Conservation (phyloP, 2,329 filamentous ascomycete genomes). For the Sclerotinia trifoliorum region DNA sequence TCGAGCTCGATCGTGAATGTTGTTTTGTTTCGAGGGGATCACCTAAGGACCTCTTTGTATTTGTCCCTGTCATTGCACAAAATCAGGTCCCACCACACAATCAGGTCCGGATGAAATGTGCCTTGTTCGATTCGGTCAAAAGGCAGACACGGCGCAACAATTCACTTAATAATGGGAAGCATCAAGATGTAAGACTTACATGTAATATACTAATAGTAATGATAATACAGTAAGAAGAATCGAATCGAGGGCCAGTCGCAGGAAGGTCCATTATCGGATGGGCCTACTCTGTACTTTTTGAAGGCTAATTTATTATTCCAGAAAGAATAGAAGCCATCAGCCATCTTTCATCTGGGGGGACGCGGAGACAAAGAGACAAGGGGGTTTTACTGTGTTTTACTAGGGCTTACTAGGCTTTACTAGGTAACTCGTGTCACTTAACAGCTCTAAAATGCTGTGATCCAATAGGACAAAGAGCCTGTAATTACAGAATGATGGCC, state of each 20-base stretch:
- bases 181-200: not conserved
- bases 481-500: not conserved
- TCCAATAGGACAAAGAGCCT: not conserved
- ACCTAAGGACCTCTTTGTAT: constrained; percentile 7
- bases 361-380: not conserved
- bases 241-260: not conserved
- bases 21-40: constrained; percentile 13
- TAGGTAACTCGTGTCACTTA: not conserved
- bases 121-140: not conserved
- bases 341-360: not conserved
- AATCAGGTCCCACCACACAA: not conserved
- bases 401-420: not conserved
- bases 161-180: not conserved
- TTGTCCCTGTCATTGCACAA: constrained; percentile 20
- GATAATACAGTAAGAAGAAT: not conserved
- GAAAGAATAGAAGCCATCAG: not conserved
- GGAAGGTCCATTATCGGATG: not conserved
- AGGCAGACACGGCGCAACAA: not conserved
- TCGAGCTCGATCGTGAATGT: constrained; percentile 21
- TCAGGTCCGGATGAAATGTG: not conserved
- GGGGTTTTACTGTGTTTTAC: not conserved
- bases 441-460: not conserved
- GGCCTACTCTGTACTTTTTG: not conserved
- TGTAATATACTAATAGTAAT: not conserved
- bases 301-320: not conserved